These are phyloP conservation scores for Byssochlamys sp. DNA, from an alignment of 2,329 filamentous ascomycete genomes.

Conservation along the genomic window DNA sequence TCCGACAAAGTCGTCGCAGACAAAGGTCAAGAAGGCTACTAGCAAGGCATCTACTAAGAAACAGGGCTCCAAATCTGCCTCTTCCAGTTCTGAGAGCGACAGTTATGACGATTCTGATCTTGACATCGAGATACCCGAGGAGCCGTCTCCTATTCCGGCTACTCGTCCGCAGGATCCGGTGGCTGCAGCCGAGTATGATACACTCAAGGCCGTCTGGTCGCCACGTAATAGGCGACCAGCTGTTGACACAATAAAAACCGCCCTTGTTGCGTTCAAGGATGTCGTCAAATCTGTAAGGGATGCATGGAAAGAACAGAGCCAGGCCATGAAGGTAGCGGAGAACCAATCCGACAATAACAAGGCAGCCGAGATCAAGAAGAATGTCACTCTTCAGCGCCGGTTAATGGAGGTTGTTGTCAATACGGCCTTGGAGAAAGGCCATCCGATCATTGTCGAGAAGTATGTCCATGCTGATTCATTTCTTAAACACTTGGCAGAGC, in stretches of 20 bases:
- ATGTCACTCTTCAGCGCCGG: constrained; percentile 49
- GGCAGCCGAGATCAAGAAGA: constrained; percentile 45
- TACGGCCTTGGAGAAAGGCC: constrained; percentile 35
- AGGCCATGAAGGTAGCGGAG: constrained; percentile 49
- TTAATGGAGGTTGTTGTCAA: constrained; percentile 44
- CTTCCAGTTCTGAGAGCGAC: constrained; percentile 41
- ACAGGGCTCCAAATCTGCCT: constrained; percentile 22
- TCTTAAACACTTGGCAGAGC: constrained; percentile 15
- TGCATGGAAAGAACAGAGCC: constrained; percentile 50
- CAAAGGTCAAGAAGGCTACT: constrained; percentile 12
- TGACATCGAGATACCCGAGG: constrained; percentile 43
- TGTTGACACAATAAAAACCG: constrained; percentile 45
- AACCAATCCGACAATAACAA: constrained; percentile 47
- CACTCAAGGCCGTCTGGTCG: constrained; percentile 53
- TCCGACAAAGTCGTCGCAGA: constrained; percentile 12
- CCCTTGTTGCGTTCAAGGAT: constrained; percentile 50
- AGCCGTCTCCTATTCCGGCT: constrained; percentile 46
- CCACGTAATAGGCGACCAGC: constrained; percentile 43
- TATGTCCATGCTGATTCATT: constrained; percentile 28
- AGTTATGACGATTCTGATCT: constrained; percentile 42
- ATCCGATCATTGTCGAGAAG: constrained; percentile 41
- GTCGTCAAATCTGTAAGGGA: constrained; percentile 51
- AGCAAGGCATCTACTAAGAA: constrained; percentile 17
- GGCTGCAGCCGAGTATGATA: constrained; percentile 48
- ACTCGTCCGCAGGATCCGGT: constrained; percentile 44